phyloP scores from a whole-genome alignment of 176 grass and related monocot genomes.

The Aechmea fasciata region DNA sequence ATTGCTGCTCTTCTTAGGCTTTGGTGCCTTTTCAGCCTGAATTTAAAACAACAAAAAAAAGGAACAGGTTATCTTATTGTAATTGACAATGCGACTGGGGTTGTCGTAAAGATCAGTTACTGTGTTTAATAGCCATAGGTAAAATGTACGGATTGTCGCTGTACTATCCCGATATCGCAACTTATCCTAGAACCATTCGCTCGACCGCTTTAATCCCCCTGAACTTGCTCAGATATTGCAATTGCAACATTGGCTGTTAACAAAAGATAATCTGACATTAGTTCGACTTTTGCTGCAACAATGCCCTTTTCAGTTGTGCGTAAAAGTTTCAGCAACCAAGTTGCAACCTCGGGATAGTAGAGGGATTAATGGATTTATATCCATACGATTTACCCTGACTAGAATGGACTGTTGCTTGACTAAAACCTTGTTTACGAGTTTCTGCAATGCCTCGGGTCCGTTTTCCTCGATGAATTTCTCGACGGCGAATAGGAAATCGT shows the following conservation, averaged over 20 bases:
- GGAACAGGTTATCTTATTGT: neutral
- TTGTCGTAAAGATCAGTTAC: neutral
- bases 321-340: no score
- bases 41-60: neutral
- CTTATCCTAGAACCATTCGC: no score
- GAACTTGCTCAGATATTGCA: no score
- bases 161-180: no score
- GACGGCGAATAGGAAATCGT: conserved; percentile 40
- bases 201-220: no score
- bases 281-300: no score
- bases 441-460: conserved; percentile 51
- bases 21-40: conserved; percentile 24
- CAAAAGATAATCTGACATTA: no score
- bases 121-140: neutral
- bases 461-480: conserved; percentile 68
- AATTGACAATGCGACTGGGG: conserved; percentile 19
- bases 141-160: no score
- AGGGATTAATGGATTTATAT: neutral
- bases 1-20: conserved; percentile 17
- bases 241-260: no score
- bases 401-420: neutral
- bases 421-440: conserved; percentile 50
- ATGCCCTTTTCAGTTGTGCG: no score
- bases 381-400: neutral
- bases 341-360: neutral